A percentile compares a stretch with the other conserved stretches of the same genome.
Conservation (phyloP, 208 protist species). For the Leptomonas pyrrhocoris region DNA sequence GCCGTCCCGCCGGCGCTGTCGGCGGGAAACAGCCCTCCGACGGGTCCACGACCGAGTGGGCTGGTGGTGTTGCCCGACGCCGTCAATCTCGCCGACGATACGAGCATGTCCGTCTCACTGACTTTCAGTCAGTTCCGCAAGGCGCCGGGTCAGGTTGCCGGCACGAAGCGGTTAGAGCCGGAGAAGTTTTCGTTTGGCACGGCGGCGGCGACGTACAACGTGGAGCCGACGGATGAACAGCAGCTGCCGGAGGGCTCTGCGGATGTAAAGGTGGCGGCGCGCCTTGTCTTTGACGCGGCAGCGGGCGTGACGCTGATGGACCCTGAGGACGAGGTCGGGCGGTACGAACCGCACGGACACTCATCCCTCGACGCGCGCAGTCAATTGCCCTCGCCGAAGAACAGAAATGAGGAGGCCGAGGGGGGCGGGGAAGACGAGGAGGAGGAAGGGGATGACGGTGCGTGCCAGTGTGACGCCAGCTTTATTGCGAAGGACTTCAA, state of each 20-base stretch:
- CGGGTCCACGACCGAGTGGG: conserved; percentile 12
- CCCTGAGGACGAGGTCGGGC: conserved; percentile 56
- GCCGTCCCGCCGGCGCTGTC: not conserved
- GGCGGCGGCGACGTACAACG: conserved; percentile 44
- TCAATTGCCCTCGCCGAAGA: not conserved
- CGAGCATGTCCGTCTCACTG: conserved; percentile 6
- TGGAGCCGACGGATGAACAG: conserved; percentile 42
- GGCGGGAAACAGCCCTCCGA: conserved; percentile 8
- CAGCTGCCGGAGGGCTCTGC: conserved; percentile 31
- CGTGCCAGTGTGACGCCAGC: conserved; percentile 46
- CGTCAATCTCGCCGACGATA: conserved; percentile 7
- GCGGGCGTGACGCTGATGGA: conserved; percentile 56
- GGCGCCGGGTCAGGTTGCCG: conserved; percentile 1
- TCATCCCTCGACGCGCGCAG: conserved; percentile 6
- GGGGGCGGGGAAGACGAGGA: conserved; percentile 27
- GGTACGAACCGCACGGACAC: conserved; percentile 36
- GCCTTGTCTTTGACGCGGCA: conserved; percentile 54
- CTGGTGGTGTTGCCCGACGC: conserved; percentile 30
- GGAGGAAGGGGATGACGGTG: conserved; percentile 35
- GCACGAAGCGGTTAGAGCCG: conserved; percentile 15
- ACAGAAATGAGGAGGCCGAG: not conserved
- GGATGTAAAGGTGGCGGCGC: conserved; percentile 56
- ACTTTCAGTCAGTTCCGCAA: conserved; percentile 28
- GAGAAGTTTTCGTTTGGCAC: conserved; percentile 53
- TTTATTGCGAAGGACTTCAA: conserved; percentile 61